Evolutionary conservation across 192 early-diverging fungal genomes (phyloP).

Genomic region (Globomyces pollinis-pini): DNA sequence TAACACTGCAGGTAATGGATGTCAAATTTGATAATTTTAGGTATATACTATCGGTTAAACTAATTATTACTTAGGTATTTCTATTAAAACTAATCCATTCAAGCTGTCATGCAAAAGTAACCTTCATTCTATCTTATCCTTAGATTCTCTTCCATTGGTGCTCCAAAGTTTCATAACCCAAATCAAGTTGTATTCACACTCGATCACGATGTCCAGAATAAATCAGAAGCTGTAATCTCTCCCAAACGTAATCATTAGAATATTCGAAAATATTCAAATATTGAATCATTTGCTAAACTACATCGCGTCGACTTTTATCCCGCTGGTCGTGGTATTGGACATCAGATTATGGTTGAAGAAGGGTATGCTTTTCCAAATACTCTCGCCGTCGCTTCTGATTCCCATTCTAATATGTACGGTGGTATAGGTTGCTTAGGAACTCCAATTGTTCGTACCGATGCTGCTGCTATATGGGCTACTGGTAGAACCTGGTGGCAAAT

Average conservation of each 20-base stretch:
- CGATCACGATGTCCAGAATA: slow-evolving; percentile 99
- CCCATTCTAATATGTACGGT: slow-evolving; percentile 99
- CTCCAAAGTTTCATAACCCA: slow-evolving; percentile 68
- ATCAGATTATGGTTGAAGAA: slow-evolving; percentile 96
- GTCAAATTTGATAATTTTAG: too few species aligned
- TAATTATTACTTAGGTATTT: not conserved
- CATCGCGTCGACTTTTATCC: slow-evolving; percentile 89
- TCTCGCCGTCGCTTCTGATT: slow-evolving; percentile 94
- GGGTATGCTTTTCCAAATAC: slow-evolving; percentile 92
- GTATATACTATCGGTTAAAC: slow-evolving; percentile 70
- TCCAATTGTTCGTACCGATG: slow-evolving; percentile 96
- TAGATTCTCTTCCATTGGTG: slow-evolving; percentile 87
- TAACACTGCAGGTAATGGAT: slow-evolving; percentile 91
- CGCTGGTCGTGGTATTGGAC: slow-evolving; percentile 94
- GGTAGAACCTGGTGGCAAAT: slow-evolving; percentile 99
- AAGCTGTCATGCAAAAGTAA: not conserved
- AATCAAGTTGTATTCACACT: slow-evolving; percentile 88
- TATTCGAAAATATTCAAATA: slow-evolving; percentile 73
- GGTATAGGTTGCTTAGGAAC: slow-evolving; percentile 93
- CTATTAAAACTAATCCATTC: not conserved
- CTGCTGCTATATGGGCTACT: slow-evolving; percentile 97
- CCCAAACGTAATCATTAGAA: too few species aligned
- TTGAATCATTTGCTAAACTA: slow-evolving; percentile 71
- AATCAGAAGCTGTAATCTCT: too few species aligned
- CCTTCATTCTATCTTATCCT: too few species aligned